Evolutionary conservation across 2,329 filamentous ascomycete species (phyloP).

Genomic region (Scedosporium boydii): DNA sequence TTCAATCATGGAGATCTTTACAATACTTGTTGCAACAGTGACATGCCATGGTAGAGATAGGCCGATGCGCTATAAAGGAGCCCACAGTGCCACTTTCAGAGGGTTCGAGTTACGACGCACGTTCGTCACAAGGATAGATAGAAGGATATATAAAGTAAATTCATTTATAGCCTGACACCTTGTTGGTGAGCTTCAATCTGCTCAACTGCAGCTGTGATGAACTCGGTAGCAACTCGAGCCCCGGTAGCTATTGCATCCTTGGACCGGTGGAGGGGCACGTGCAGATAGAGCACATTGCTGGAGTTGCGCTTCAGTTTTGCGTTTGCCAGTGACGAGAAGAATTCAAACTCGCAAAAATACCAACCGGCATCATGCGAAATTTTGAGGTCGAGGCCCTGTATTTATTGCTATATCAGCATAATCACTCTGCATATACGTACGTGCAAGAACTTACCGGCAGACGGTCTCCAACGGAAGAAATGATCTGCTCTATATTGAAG

Average conservation of each 20-base stretch:
- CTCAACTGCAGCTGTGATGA: background rate
- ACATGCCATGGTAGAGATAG: too few relatives aligned
- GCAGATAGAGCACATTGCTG: background rate
- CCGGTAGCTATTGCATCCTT: background rate
- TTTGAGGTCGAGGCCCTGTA: background rate
- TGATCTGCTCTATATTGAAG: background rate
- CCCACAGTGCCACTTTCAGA: too few relatives aligned
- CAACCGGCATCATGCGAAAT: background rate
- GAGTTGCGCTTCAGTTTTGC: background rate
- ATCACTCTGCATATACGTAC: background rate
- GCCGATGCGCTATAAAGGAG: too few relatives aligned
- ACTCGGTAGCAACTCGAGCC: background rate
- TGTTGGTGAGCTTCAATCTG: background rate
- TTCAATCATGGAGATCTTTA: too few relatives aligned
- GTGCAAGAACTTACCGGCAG: background rate
- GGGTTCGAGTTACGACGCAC: too few relatives aligned
- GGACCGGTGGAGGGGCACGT: background rate
- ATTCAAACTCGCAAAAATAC: background rate
- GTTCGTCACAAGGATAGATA: too few relatives aligned
- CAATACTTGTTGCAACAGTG: too few relatives aligned
- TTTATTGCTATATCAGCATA: background rate
- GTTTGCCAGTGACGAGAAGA: background rate
- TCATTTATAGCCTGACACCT: too few relatives aligned
- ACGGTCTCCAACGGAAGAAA: background rate
- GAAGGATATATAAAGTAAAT: too few relatives aligned